A percentile compares a stretch with the other conserved stretches of the same genome.
Conservation (phyloP, 192 early-diverging fungal genomes). For the Coemansia reversa region DNA sequence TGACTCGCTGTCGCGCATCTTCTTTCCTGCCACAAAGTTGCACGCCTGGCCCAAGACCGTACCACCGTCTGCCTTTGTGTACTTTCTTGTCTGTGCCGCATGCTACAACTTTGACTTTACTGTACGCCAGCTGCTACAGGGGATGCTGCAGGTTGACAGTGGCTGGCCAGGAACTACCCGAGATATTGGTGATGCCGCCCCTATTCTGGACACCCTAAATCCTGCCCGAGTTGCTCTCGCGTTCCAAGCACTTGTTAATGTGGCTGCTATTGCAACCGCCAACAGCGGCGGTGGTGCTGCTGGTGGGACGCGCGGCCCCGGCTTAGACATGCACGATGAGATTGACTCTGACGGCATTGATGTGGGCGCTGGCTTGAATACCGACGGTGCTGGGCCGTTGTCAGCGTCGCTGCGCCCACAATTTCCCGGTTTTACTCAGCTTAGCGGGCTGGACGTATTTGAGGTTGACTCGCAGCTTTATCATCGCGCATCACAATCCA, state of each 20-base stretch:
- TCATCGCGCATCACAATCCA: neutral
- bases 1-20: constrained; percentile 51
- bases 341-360: constrained; percentile 2
- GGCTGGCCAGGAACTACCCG: constrained; percentile 51
- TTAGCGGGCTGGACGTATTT: constrained; percentile 46
- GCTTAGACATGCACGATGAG: neutral
- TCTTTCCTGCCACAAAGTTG: constrained; percentile 54
- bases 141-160: constrained; percentile 51
- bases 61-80: constrained; percentile 47
- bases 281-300: neutral
- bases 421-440: constrained; percentile 45
- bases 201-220: constrained; percentile 47
- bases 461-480: neutral
- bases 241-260: constrained; percentile 45
- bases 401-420: constrained; percentile 17
- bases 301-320: neutral
- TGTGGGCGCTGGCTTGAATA: neutral
- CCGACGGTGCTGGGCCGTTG: neutral
- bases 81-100: constrained; percentile 51
- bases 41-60: constrained; percentile 57
- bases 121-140: constrained; percentile 40
- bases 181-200: constrained; percentile 38
- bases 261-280: constrained; percentile 44
- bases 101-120: constrained; percentile 56
- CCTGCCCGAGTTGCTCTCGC: constrained; percentile 47